A percentile compares a stretch with the other conserved stretches of the same genome.
phyloP scores from a whole-genome alignment of 208 protist species.

The Wallacemonas sp. region DNA sequence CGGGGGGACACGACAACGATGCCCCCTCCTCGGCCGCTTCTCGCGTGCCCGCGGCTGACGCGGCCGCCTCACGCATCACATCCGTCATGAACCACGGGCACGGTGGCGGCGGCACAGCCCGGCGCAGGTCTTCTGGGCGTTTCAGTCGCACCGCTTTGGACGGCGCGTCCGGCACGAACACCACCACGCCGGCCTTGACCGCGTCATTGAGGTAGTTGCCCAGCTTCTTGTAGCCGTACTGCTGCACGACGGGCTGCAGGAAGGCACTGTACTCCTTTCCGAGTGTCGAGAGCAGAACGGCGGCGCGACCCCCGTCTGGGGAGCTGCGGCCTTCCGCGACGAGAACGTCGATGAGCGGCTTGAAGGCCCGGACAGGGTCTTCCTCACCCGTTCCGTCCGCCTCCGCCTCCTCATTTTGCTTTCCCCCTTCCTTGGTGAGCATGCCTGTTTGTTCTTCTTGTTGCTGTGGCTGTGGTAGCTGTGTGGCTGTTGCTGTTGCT shows the following conservation, averaged over 20 bases:
- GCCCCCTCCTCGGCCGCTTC: no score
- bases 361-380: constrained; percentile 28
- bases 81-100: constrained; percentile 58
- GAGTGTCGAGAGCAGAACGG: constrained; percentile 83
- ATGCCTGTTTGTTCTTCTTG: constrained; percentile 19
- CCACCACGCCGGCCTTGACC: constrained; percentile 52
- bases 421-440: constrained; percentile 5
- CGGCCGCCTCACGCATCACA: constrained; percentile 26
- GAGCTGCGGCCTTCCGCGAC: constrained; percentile 58
- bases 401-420: no score
- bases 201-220: constrained; percentile 82
- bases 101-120: constrained; percentile 48
- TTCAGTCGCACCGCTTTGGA: constrained; percentile 78
- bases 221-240: constrained; percentile 78
- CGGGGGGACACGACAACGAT: no score
- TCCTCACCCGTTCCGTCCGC: not conserved
- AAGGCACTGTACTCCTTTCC: constrained; percentile 82
- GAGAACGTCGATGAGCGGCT: constrained; percentile 64
- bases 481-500: not conserved
- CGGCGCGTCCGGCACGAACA: constrained; percentile 60
- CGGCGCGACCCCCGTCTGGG: constrained; percentile 22
- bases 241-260: constrained; percentile 54
- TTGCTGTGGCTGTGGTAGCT: no score
- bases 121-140: constrained; percentile 47
- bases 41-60: no score